Base-by-base conservation (phyloP, 1,139 yeast species). In the Yamadazyma conglobata region DNA sequence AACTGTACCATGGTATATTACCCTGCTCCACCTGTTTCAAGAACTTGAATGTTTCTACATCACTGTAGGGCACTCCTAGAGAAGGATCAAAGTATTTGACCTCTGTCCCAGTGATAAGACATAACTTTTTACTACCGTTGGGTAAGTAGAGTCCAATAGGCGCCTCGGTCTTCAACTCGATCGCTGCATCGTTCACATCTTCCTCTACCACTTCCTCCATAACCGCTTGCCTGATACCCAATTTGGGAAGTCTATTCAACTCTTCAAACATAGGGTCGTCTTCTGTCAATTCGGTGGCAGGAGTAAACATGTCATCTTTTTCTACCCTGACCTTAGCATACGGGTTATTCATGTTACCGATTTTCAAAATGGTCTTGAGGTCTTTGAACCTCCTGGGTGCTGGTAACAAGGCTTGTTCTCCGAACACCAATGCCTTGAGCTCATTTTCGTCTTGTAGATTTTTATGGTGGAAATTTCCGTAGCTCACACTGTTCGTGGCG, bases 31-130 rank as follows among this genome's bases (percentile, higher is more conserved):
- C 70, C 21, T 71, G 71, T 47, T 83, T 80, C 43, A 88, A 70
- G 22, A 80, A 65, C 43, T 73, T 79, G 52, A 81, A 85, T 7
- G 91, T 81, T 30, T 83, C 93, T 42, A 86, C 86, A 37, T 82
- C 81, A 32, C 83, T 73, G 56, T 89, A 89, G 2, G 96, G 95
- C 31, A 88, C 74, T 27, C 94, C 94, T 22, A 83, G 78, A 25
- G 77, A 71, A 0, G 96, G 96, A 60, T 89, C 96, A 43, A 85
- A 81, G 56, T 86, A 89, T 50, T 78, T 73, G 21, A 93, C 94
- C 33, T 80, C 82, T 27, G 73, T 72, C 10, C 95, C 95, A 3
- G 88, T 78, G 26, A 87, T 76, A 25, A 85, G 70, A 60, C 97
- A 89, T 36, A 68, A 64, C 54, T 76, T 77, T 56, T 78, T 80